Base-by-base conservation (phyloP, 805 yeast genomes). In the Suhomyces prunicola region DNA sequence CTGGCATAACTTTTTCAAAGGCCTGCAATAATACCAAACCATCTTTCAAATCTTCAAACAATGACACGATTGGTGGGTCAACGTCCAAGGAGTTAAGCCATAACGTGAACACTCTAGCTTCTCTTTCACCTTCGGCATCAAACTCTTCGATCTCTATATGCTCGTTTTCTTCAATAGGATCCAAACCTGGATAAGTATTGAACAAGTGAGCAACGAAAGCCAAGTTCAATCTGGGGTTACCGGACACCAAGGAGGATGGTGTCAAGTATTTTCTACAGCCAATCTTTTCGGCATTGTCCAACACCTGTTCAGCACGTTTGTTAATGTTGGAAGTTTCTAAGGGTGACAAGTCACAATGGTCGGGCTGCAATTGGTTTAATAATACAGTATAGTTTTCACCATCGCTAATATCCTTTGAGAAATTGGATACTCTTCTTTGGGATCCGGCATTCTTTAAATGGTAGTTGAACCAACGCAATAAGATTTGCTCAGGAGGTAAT, bases 61-160 rank as follows among this genome's bases (percentile, higher is more conserved):
- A 76, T 13, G 88, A 85, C 48, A 90, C 90, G 54, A 94, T 93
- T 24, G 97, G 89, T 26, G 98, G 97, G 57, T 92, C 94, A 13
- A 94, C 98, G 60, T 94, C 98, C 63, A 94, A 80, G 1, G 97
- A 90, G 73, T 94, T 94, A 67, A 94, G 83, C 99, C 99, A 94
- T 65, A 94, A 76, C 5, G 99, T 94, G 74, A 94, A 94, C 10
- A 94, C 99, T 71, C 99, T 84, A 3, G 99, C 99, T 76, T 94
- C 99, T 75, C 99, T 88, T 75, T 94, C 99, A 57, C 99, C 99
- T 74, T 94, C 99, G 24, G 99, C 99, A 69, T 94, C 99, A 65
- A 94, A 94, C 61, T 90, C 98, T 76, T 94, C 99, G 61, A 94
- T 90, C 68, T 92, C 98, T 27, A 94, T 89, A 62, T 85, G 87